Percentiles rank a stretch among this genome's conserved stretches.
Conservation (phyloP, 345 rosid genomes). For the Angophora floribunda region DNA sequence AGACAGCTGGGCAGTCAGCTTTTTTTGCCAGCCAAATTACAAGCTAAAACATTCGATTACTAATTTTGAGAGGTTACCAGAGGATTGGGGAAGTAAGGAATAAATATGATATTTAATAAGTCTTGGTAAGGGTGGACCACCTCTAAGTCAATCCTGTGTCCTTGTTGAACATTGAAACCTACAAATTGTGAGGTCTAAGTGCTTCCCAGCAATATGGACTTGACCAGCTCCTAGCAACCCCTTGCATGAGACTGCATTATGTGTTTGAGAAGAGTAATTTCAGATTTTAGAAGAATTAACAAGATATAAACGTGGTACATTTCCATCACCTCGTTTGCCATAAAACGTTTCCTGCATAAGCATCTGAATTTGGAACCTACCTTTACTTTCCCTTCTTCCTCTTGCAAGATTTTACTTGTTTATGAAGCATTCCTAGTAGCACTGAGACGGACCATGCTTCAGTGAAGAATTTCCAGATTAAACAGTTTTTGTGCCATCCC, state of each 20-base stretch:
- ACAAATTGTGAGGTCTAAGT: not conserved
- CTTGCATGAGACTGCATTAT: not conserved
- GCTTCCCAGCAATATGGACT: not conserved
- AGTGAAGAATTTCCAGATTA: not conserved
- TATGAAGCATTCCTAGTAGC: not conserved
- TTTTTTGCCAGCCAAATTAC: not conserved
- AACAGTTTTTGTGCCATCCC: not conserved
- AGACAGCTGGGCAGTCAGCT: not conserved
- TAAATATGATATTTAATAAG: not conserved
- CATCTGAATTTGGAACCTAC: not conserved
- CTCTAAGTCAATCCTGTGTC: not conserved
- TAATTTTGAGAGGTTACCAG: not conserved
- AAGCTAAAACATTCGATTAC: not conserved
- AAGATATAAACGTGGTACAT: not conserved
- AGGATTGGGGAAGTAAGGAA: not conserved
- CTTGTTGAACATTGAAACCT: not conserved
- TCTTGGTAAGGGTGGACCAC: not conserved
- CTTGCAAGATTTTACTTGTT: not conserved
- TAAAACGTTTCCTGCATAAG: not conserved
- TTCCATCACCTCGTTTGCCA: not conserved
- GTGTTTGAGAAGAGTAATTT: not conserved
- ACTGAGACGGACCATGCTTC: not conserved
- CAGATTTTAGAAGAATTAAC: not conserved
- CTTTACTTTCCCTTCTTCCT: not conserved
- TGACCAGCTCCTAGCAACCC: not conserved